Base-by-base conservation (phyloP, 495 filamentous ascomycete species). In the Aspergillus steynii region DNA sequence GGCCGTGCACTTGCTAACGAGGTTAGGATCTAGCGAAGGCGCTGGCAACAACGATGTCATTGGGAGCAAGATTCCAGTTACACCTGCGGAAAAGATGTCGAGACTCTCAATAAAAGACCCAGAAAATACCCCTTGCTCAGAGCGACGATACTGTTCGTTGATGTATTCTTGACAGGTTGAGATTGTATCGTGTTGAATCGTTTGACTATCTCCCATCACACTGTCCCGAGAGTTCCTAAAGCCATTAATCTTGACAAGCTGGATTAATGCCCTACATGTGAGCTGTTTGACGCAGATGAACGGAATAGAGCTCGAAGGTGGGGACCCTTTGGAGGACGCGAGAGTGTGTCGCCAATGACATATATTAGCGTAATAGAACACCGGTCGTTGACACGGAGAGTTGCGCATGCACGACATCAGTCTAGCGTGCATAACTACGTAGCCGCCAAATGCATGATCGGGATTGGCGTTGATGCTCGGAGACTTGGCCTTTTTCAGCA, bases 81-180 rank as follows among this genome's bases (percentile, higher is more conserved):
- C 46, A 0, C 66, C 68, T 7, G 68, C 66, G 15, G 56, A 62
- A 54, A 71, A 71, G 9, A 71, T 66, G 29, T 71, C 68, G 28
- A 63, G 65, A 4, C 64, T 66, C 28, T 68, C 68, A 37, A 66
- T 53, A 27, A 65, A 67, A 1, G 58, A 49, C 12, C 68, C 65
- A n/a, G 29, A 49, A 34, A 66, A 68, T 5, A 61, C 60, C 20
- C 62, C 68, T 9, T 50, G 32, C 8, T 65, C 62, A 51, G 56
- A 69, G 9, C 59, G 37, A 27, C 55, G 54, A 49, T 69, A 69
- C 45, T 64, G 63, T 6, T 63, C 49, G 26, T 72, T 56, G n/a
- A 72, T 64, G 42, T 64, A 69, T 2, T 66, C 57, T 27, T 46
- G 14, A 29, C 62, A 68, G n/a, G 20, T 65, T 28, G 5, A 32